These are phyloP conservation scores for Dothideomycetidae sp. DNA, from an alignment of 2,329 filamentous ascomycete genomes.

Conservation along the genomic window DNA sequence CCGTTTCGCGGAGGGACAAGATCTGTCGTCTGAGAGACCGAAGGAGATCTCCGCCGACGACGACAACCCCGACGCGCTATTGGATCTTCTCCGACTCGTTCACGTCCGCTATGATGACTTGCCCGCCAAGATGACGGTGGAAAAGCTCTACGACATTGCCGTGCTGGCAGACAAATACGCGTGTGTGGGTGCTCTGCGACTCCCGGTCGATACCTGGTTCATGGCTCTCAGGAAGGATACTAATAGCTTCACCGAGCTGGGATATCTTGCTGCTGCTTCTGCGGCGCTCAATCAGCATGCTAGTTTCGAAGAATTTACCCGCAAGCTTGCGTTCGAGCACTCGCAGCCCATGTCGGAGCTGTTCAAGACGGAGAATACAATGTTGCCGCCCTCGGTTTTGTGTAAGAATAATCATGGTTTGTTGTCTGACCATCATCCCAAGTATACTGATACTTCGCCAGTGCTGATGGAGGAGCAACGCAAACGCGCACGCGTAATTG, in stretches of 20 bases:
- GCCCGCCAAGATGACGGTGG: background rate
- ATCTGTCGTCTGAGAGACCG: no score
- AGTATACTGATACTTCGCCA: no score
- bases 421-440: no score
- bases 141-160: background rate
- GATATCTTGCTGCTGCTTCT: background rate
- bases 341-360: background rate
- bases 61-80: background rate
- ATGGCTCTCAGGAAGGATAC: background rate
- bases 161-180: background rate
- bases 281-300: background rate
- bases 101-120: background rate
- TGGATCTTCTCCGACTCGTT: background rate
- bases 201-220: background rate
- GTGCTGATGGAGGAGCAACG: no score
- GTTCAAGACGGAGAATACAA: background rate
- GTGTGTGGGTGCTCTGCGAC: background rate
- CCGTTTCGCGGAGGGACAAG: background rate
- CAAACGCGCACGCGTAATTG: no score
- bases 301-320: background rate
- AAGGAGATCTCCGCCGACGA: background rate
- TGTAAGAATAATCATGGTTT: no score
- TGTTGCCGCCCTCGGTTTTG: no score
- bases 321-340: background rate
- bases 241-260: background rate